Conservation (phyloP, 2,329 filamentous ascomycete genomes). For the Neocucurbitaria cava region DNA sequence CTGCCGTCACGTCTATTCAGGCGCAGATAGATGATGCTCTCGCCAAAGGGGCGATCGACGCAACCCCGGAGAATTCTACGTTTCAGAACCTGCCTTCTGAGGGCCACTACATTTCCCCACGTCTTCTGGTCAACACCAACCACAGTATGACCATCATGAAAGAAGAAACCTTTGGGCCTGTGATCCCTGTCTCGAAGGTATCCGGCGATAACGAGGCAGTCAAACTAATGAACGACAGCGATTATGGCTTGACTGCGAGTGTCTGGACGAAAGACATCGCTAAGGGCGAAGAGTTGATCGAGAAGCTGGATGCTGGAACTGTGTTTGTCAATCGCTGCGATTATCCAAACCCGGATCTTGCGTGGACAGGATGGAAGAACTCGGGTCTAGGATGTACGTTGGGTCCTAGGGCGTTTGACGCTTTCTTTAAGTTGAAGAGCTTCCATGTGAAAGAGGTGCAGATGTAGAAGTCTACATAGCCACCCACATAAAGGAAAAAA, state of each 20-base stretch:
- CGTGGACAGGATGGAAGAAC: not conserved
- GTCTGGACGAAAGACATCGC: not conserved
- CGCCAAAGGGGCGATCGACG: not conserved
- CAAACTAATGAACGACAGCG: not conserved
- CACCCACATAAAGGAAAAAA: no score
- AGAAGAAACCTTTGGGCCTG: not conserved
- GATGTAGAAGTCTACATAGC: no score
- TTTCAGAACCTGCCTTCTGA: not conserved
- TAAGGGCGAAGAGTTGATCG: not conserved
- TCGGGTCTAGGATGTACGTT: not conserved
- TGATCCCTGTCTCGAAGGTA: not conserved
- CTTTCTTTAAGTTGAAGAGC: not conserved
- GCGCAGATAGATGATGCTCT: not conserved
- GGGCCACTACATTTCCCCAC: not conserved
- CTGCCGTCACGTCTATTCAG: not conserved
- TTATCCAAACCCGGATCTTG: not conserved
- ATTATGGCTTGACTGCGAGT: not conserved
- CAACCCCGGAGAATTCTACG: not conserved
- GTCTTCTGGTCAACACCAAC: not conserved
- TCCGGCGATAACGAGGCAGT: not conserved
- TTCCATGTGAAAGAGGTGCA: not conserved
- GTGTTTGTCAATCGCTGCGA: not conserved
- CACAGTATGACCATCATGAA: not conserved
- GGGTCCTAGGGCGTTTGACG: not conserved
- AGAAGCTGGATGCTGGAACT: not conserved